phyloP scores from a whole-genome alignment of 2,329 filamentous ascomycete species.

The Trichocomaceae sp. region DNA sequence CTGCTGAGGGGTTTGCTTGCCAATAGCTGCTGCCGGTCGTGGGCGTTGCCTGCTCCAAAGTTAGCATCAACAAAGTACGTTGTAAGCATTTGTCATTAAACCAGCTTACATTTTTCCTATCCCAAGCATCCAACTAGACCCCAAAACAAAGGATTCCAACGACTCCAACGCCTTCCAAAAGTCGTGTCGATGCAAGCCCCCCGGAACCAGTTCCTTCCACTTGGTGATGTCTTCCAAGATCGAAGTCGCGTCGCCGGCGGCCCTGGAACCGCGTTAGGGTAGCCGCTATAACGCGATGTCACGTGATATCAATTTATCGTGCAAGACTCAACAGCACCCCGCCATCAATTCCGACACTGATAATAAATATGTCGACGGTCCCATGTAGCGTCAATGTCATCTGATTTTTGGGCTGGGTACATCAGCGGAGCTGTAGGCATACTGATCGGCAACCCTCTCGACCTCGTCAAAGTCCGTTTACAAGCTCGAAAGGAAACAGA shows the following conservation, averaged over 20 bases:
- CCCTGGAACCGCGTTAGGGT: slow-evolving; percentile 5
- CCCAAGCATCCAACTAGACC: background rate
- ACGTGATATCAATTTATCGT: slow-evolving; percentile 17
- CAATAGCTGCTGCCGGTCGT: slow-evolving; percentile 24
- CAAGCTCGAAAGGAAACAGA: slow-evolving; percentile 47
- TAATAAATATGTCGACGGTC: background rate
- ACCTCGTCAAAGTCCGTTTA: slow-evolving; percentile 70
- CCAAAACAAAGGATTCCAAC: background rate
- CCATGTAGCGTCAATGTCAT: slow-evolving; percentile 53
- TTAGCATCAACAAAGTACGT: slow-evolving; percentile 4
- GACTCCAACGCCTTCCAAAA: slow-evolving; percentile 1
- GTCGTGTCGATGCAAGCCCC: background rate
- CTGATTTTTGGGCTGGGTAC: slow-evolving; percentile 93
- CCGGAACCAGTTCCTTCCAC: background rate
- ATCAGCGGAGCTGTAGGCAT: slow-evolving; percentile 80
- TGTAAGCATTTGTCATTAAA: background rate
- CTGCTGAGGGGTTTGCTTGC: slow-evolving; percentile 41
- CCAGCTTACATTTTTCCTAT: background rate
- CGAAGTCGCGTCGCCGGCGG: slow-evolving; percentile 7
- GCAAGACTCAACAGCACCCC: background rate
- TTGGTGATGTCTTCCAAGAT: background rate
- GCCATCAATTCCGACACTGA: background rate
- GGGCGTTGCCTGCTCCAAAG: slow-evolving; percentile 34
- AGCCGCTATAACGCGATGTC: slow-evolving; percentile 20
- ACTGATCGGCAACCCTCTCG: slow-evolving; percentile 79